These are phyloP conservation scores for Sclerotinia nivalis DNA, from an alignment of 2,329 filamentous ascomycete genomes.

Conservation along the genomic window DNA sequence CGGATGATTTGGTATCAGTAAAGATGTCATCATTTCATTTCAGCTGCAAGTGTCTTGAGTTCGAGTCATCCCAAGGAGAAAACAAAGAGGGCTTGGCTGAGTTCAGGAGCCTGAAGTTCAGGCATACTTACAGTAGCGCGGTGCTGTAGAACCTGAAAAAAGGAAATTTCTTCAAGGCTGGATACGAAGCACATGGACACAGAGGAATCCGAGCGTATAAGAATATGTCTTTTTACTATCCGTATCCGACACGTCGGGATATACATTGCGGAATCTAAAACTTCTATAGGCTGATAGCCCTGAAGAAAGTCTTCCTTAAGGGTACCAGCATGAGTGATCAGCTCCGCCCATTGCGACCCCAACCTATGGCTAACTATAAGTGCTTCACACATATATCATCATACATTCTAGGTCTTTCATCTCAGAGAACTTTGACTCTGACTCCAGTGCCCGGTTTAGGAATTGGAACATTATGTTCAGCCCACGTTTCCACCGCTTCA, in stretches of 20 bases:
- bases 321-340: neutral
- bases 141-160: neutral
- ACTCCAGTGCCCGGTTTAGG: slow-evolving; percentile 16
- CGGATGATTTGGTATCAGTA: too few relatives aligned
- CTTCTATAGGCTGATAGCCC: neutral
- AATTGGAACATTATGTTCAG: neutral
- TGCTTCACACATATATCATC: neutral
- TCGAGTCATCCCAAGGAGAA: neutral
- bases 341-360: too few relatives aligned
- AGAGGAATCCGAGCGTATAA: slow-evolving; percentile 15
- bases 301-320: neutral
- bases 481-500: slow-evolving; percentile 16
- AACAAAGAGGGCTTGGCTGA: neutral
- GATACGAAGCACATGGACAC: slow-evolving; percentile 1
- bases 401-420: too few relatives aligned
- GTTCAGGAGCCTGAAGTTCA: neutral
- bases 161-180: neutral
- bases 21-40: neutral
- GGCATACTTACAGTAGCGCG: neutral
- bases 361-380: neutral
- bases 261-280: neutral
- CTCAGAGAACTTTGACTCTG: slow-evolving; percentile 17
- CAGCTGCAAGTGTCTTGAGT: too few relatives aligned
- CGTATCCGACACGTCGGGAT: neutral
- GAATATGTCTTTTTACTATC: neutral